Evolutionary conservation across 768 basidiomycete species (phyloP), one percentile per base, ranked within the genome.

Genomic region (Termitomyces sp.): DNA sequence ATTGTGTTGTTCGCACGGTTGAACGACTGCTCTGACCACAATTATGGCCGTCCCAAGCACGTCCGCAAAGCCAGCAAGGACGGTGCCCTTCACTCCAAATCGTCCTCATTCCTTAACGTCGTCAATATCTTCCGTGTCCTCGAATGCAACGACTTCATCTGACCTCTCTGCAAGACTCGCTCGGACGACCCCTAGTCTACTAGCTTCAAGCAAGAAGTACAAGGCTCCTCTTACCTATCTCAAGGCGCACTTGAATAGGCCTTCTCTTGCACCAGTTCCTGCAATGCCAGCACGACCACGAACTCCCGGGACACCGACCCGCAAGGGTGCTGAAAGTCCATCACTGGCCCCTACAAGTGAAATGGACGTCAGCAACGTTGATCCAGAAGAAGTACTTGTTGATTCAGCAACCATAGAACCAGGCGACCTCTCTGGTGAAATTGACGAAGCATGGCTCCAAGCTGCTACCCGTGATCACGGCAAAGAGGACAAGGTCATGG

Each of bases 401-500:
- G 90, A 93, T 68, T 88, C 74, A 60, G 78, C 88, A 67, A 88
- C 74, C 1, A 81, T 93, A 2, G 90, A 90, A 42, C 74, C 79
- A 5, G 74, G 79, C 0, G 90, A 92, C 65, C 63, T 90, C 8
- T 89, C 85, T 10, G 86, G 71, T 0, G 87, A 87, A 53, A 75
- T 90, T 1, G 90, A 90, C 54, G 84, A 85, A 55, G 74, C 76
- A 18, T 74, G 78, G 74, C 65, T 84, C 16, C 61, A 72, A 55
- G 71, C 69, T n/a, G 66, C 68, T 1, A 68, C 71, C 1, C 68
- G 68, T 14, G 78, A 85, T 51, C 81, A 85, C 59, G 85, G 87
- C n/a, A 83, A 81, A 52, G 83, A 90, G 54, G 90, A 92, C 69
- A 92, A 93, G 68, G 92, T 92, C 46, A 84, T 93, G 69, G 91